Conservation (phyloP, 1,284 basidiomycete genomes). For the Athelia sp. region DNA sequence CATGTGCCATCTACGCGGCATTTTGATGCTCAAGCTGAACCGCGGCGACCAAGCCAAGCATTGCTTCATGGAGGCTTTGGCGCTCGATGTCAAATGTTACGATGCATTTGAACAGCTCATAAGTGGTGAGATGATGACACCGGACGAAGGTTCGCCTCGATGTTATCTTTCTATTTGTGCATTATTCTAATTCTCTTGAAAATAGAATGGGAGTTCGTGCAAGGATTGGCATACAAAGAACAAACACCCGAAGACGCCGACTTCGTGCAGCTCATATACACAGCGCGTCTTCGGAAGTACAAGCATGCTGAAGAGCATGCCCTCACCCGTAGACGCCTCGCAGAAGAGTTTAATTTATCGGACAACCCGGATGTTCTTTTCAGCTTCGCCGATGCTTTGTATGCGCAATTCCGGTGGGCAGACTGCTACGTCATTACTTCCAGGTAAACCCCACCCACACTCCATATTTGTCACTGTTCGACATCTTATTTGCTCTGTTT, state of each 20-base stretch:
- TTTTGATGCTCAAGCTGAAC: conserved; percentile 92
- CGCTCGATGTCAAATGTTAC: conserved; percentile 95
- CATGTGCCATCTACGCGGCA: conserved; percentile 90
- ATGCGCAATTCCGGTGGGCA: conserved; percentile 85
- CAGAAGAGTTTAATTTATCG: conserved; percentile 73
- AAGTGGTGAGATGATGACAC: conserved; percentile 89
- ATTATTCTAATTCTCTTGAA: neutral
- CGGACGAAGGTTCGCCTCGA: conserved; percentile 72
- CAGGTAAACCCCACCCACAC: conserved; percentile 39
- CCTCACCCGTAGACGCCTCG: conserved; percentile 66
- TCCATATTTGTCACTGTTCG: neutral
- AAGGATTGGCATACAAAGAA: conserved; percentile 75
- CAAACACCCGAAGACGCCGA: conserved; percentile 86
- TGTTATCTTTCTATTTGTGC: conserved; percentile 1
- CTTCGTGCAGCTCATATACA: conserved; percentile 90
- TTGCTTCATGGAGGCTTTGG: conserved; percentile 92
- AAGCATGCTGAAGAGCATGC: conserved; percentile 81
- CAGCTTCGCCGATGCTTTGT: conserved; percentile 89
- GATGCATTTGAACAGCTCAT: conserved; percentile 92
- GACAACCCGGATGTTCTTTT: conserved; percentile 93
- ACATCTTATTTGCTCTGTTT: conserved; percentile 1
- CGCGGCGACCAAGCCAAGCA: conserved; percentile 86
- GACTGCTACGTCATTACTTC: conserved; percentile 91
- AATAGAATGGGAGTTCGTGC: conserved; percentile 94
- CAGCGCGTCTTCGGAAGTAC: conserved; percentile 86